Evolutionary conservation across 73 alveolate genomes (phyloP).

Genomic region (Diophrys appendiculata): DNA sequence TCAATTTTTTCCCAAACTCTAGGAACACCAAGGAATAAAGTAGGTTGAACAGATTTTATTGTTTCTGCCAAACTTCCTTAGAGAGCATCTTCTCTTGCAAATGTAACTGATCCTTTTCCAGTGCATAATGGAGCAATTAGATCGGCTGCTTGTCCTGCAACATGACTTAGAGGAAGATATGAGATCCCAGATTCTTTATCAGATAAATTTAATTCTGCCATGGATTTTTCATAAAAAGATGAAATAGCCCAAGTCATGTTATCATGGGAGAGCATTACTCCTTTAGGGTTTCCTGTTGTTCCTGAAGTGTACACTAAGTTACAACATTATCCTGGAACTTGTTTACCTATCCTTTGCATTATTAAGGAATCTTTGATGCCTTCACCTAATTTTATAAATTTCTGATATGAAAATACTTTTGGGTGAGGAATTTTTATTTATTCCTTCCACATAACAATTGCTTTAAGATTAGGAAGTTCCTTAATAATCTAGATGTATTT

Average conservation of each 20-base stretch:
- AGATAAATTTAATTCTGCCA: not conserved
- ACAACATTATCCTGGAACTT: constrained; percentile 75
- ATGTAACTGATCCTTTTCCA: constrained; percentile 21
- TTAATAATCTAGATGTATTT: constrained; percentile 54
- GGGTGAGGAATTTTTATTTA: constrained; percentile 6
- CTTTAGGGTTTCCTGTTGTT: constrained; percentile 88
- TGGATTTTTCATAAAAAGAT: not conserved
- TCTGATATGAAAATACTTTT: constrained; percentile 24
- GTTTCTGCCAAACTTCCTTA: constrained; percentile 24
- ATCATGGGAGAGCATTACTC: constrained; percentile 83
- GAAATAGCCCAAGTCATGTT: constrained; percentile 53
- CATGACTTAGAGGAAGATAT: constrained; percentile 74
- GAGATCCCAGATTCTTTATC: constrained; percentile 49
- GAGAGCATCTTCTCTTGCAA: constrained; percentile 57
- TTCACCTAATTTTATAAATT: constrained; percentile 34
- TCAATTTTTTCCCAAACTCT: constrained; percentile 56
- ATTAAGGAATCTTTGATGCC: constrained; percentile 6
- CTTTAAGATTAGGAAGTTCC: constrained; percentile 54
- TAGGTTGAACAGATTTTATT: constrained; percentile 57
- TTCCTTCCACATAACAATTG: constrained; percentile 26
- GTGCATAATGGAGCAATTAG: constrained; percentile 12
- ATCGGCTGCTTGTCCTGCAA: constrained; percentile 69
- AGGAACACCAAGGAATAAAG: constrained; percentile 73
- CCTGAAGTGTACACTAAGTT: constrained; percentile 88
- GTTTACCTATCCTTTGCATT: constrained; percentile 3